Evolutionary conservation across 352 stramenopile species (phyloP), one percentile per base, ranked within the genome.

Genomic region (Phytopythium chamaehyphon): DNA sequence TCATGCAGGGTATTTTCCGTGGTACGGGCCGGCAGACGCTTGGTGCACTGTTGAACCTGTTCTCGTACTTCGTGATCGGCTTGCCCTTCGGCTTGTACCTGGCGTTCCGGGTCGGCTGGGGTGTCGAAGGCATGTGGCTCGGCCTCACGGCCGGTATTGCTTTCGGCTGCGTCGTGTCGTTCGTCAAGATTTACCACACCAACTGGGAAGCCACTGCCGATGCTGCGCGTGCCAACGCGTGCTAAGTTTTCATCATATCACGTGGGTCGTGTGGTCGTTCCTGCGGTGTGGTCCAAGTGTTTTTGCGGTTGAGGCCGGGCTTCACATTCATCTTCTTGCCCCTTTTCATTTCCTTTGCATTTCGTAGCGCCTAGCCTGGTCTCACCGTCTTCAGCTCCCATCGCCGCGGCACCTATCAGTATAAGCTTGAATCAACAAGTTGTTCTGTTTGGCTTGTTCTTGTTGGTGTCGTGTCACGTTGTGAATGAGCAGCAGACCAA

Each of bases 1-100:
- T 86, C 15, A 88, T 88, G 72, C 83, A 90, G 50, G 83, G 83
- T 26, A 60, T 88, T 0, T 86, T 89, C 55, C 76, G 77, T 9
- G 79, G 80, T 45, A 88, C 75, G 8, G 80, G 77, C 7, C 68
- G 69, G 14, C 76, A 89, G 28, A 60, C 47, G 21, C 40, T 89
- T 18, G 79, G 64, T 14, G 80, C 77, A 2, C 65, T 65, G 44
- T 78, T 87, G 40, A 90, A 93, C 35, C 40, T 83, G n/a, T 51
- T 83, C 6, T 68, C 72, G 40, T 93, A 88, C 57, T 90, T 83
- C 50, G 73, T 74, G 6, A 62, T 90, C n/a, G 79, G 83, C 11
- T 35, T 90, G 7, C 83, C 83, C 11, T 62, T 84, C 24, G 82
- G 73, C 14, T 53, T 79, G 9, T 76, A 74, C 53, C 63, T 90